Evolutionary conservation across 306 rosid species (phyloP).

Genomic region (Acacia confusa): DNA sequence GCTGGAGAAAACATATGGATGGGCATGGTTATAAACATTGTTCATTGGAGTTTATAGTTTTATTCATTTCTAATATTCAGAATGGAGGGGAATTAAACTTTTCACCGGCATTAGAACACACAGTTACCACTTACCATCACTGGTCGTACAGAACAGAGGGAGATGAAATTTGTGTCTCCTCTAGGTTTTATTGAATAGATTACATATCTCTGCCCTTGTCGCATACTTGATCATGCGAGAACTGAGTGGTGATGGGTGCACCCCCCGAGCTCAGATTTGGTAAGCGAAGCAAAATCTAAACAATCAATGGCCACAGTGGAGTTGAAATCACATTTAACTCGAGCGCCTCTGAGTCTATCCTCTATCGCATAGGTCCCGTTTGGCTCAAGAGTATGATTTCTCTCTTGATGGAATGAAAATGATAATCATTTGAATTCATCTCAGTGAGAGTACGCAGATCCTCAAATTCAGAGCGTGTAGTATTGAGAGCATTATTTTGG

Average conservation of each 20-base stretch:
- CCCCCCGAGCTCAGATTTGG: neutral
- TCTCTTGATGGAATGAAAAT: neutral
- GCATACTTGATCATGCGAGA: neutral
- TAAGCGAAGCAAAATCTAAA: too few relatives aligned
- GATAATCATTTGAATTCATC: neutral
- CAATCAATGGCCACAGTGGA: neutral
- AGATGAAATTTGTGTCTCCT: slow-evolving; percentile 9
- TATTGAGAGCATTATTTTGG: neutral
- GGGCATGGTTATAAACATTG: slow-evolving; percentile 20
- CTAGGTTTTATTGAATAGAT: slow-evolving; percentile 6
- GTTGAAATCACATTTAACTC: neutral
- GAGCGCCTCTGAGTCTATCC: neutral
- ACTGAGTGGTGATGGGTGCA: neutral
- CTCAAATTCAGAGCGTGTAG: neutral
- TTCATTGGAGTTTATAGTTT: slow-evolving; percentile 16
- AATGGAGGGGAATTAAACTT: slow-evolving; percentile 31
- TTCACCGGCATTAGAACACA: slow-evolving; percentile 34
- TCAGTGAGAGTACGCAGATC: neutral
- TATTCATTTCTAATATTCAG: slow-evolving; percentile 32
- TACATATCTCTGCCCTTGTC: neutral
- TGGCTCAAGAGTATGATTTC: neutral
- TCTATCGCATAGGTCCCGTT: neutral
- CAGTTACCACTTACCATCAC: slow-evolving; percentile 18
- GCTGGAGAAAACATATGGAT: slow-evolving; percentile 27
- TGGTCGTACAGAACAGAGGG: neutral